Evolutionary conservation across 208 protist genomes (phyloP), one percentile per base, ranked within the genome.

Genomic region (Trypanosoma avium): DNA sequence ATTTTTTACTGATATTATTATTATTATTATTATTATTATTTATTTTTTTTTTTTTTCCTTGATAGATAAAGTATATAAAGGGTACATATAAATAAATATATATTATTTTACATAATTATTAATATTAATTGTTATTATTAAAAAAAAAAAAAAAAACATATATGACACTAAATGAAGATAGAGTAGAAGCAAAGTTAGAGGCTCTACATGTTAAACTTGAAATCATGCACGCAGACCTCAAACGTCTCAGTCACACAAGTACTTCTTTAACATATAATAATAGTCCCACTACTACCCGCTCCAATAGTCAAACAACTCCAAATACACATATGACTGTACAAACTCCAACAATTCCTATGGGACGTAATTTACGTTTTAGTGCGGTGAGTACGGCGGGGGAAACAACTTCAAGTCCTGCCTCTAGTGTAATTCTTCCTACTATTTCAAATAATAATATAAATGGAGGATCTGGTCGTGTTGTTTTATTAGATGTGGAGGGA

Each of bases 181-280:
- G 48, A 15, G 75, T 79, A 21, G 79, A 77, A 48, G 66, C 62
- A 35, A 80, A 84, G 46, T 56, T 88, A 46, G 61, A 77, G 40
- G 61, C 46, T 0, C 71, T 92, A 15, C 68, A 80, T 63, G 36
- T 48, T 3, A 87, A 88, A 67, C 69, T 90, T 48, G 70, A 64
- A 3, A 27, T 33, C 6, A 81, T 90, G 66, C 84, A 86, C 50
- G 69, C 70, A 12, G 88, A 91, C 30, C 63, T 90, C 32, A 63
- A 74, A 50, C 67, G 59, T 15, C 26, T 77, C 27, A 29, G 9
- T 27, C 17, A 10, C 22, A 9, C 29, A 26, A n/a, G 45, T 30
- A 19, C 43, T 5, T 36, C 30, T 24, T 26, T 21, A n/a, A 1
- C 17, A 33, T 67, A 26, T 32, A 36, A 6, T 45, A 66, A n/a